phyloP scores from a whole-genome alignment of 352 stramenopile species.

The Pythium rhizo-oryzae region DNA sequence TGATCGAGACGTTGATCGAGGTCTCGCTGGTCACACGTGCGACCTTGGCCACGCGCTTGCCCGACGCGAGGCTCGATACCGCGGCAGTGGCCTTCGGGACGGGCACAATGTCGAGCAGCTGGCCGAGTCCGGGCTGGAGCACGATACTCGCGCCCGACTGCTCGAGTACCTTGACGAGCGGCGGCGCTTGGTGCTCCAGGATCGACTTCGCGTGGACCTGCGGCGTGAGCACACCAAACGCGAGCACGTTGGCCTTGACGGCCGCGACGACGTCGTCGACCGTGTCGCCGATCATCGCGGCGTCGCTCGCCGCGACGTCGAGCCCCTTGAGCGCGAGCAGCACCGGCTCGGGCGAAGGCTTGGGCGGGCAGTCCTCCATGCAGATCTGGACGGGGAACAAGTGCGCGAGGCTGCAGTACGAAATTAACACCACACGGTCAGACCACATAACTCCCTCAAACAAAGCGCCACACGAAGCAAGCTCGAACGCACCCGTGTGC shows the following conservation, averaged over 20 bases:
- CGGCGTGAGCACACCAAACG: constrained; percentile 88
- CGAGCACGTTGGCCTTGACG: constrained; percentile 62
- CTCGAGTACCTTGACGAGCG: constrained; percentile 56
- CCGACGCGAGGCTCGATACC: not conserved
- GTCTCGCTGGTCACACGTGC: constrained; percentile 94
- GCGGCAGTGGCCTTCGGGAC: constrained; percentile 6
- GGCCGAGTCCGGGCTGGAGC: constrained; percentile 69
- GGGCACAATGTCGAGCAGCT: constrained; percentile 84
- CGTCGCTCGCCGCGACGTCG: constrained; percentile 65
- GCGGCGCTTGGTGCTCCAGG: constrained; percentile 54
- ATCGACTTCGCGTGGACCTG: constrained; percentile 81
- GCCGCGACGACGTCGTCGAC: constrained; percentile 95
- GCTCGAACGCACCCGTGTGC: constrained; percentile 52
- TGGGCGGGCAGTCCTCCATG: constrained; percentile 96
- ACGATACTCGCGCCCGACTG: constrained; percentile 62
- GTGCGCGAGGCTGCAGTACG: constrained; percentile 57
- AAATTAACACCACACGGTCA: no score
- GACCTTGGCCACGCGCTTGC: constrained; percentile 38
- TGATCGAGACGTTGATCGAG: constrained; percentile 88
- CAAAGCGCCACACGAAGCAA: not conserved
- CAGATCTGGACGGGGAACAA: constrained; percentile 93
- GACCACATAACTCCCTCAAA: no score
- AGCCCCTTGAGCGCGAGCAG: constrained; percentile 83
- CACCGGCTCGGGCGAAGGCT: constrained; percentile 93
- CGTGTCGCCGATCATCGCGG: constrained; percentile 95